Base-by-base conservation (phyloP, 1,139 yeast species). In the Protomyces inundatus region DNA sequence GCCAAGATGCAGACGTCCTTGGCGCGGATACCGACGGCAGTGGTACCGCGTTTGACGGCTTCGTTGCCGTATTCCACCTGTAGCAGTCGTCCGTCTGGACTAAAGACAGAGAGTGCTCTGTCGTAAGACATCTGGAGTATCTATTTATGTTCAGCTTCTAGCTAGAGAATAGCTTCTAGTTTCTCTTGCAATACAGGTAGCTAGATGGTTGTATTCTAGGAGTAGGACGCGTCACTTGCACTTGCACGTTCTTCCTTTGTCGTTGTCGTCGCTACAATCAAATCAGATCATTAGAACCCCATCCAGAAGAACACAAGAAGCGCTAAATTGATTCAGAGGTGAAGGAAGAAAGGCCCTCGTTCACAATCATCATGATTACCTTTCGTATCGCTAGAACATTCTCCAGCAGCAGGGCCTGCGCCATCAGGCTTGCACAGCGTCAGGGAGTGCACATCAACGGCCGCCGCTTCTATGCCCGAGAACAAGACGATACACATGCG, bases 11-110 rank as follows among this genome's bases (percentile, higher is more conserved):
- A 98, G 66, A 86, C 84, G 67, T 86, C 87, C 70, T 83, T 82
- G 64, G 98, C 98, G 74, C 91, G 91, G 67, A 93, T 93, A 54
- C 98, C 98, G 52, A 93, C 67, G 3, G 98, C 97, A 74, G 97
- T 90, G 1, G 98, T 93, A 68, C 98, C 99, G 77, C 98, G 84
- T 75, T 93, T 93, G 63, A 93, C 99, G 0, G 99, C 99, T 76
- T 93, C 99, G 51, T 88, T 82, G 36, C 98, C 99, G 73, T 93
- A 93, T 77, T 93, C 98, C 55, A 95, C 98, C 82, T 93, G 66
- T 34, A 58, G 56, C 34, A 50, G 33, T 12, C 65, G 60, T 69
- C 99, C 99, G 79, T 93, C 98, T 68, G 99, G 99, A 75, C 95
- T 88, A 71, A 46, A 58, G 76, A 93, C 95, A 67, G 98, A 91